Evolutionary conservation across 306 rosid species (phyloP).

Genomic region (Dalbergia cultrata): DNA sequence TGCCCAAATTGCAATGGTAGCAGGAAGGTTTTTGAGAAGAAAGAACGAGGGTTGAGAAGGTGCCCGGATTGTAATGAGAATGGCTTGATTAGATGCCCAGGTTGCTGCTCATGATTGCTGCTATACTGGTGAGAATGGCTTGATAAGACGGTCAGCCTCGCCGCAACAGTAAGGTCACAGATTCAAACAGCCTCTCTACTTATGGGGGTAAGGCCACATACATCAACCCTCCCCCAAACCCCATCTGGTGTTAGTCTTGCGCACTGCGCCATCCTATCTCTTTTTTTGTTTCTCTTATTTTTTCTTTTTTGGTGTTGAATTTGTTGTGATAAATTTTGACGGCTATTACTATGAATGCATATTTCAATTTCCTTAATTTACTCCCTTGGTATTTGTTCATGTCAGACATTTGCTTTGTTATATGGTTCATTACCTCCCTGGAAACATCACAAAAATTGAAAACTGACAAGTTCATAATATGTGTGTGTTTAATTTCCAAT

Average conservation of each 20-base stretch:
- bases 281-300: not conserved
- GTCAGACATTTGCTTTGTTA: slow-evolving; percentile 18
- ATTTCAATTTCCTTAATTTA: slow-evolving; percentile 35
- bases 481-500: slow-evolving; percentile 37
- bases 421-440: slow-evolving; percentile 42
- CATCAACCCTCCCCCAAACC: too few relatives aligned
- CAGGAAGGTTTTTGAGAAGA: slow-evolving; percentile 70
- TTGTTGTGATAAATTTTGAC: slow-evolving; percentile 45
- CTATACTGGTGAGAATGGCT: too few relatives aligned
- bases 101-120: slow-evolving; percentile 62
- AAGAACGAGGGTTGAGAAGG: slow-evolving; percentile 62
- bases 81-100: slow-evolving; percentile 80
- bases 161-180: too few relatives aligned
- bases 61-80: slow-evolving; percentile 82
- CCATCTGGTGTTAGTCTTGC: not conserved
- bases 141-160: too few relatives aligned
- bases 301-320: not conserved
- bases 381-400: slow-evolving; percentile 20
- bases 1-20: slow-evolving; percentile 80
- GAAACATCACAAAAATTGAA: slow-evolving; percentile 47
- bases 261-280: too few relatives aligned
- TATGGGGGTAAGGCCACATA: too few relatives aligned
- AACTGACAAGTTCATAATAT: slow-evolving; percentile 31
- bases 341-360: slow-evolving; percentile 34
- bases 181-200: too few relatives aligned